Base-by-base conservation (phyloP, 2,329 filamentous ascomycete species). In the Ustulina deusta region DNA sequence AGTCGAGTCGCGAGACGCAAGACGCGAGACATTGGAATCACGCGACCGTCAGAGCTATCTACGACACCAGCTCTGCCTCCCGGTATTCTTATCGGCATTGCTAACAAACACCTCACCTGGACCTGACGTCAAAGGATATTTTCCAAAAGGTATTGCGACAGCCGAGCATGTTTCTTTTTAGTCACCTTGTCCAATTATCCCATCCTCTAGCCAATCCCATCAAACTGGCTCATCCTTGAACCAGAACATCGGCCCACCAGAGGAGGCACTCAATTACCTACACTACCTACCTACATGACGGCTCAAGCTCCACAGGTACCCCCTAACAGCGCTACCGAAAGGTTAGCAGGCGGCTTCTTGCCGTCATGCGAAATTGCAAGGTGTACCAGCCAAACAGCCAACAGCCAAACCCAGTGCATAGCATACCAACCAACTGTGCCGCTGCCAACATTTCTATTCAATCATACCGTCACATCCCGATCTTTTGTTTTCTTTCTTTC, bases 171-270 rank as follows among this genome's bases (percentile, higher is more conserved):
- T 46, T 61, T 46, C 32, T 40, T 34, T 29, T 46, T n/a, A n/a
- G 40, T 40, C 13, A 38, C 32, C 34, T 32, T 51, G 13, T 27
- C 17, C 5, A 48, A 25, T n/a, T 17, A 58, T 27, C n/a, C n/a
- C n/a, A n/a, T n/a, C n/a, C n/a, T n/a, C n/a, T n/a, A n/a, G n/a
- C n/a, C n/a, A n/a, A n/a, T n/a, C n/a, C n/a, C n/a, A n/a, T 11
- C 32, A 25, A 40, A 36, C 29, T 25, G 1, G 3, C 25, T 6
- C 11, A 48, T 38, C 42, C 27, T 36, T 59, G 42, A 34, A 36
- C 29, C 42, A 38, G 56, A 48, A 36, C 56, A 36, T 52, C n/a
- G 58, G 36, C 36, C 36, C 25, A 34, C 58, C 29, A 60, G 32
- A 40, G 29, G 32, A 38, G 20, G 20, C 44, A 17, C 17, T 29